Base-by-base conservation (phyloP, 2,329 filamentous ascomycete species). In the Nemania bipapillata region DNA sequence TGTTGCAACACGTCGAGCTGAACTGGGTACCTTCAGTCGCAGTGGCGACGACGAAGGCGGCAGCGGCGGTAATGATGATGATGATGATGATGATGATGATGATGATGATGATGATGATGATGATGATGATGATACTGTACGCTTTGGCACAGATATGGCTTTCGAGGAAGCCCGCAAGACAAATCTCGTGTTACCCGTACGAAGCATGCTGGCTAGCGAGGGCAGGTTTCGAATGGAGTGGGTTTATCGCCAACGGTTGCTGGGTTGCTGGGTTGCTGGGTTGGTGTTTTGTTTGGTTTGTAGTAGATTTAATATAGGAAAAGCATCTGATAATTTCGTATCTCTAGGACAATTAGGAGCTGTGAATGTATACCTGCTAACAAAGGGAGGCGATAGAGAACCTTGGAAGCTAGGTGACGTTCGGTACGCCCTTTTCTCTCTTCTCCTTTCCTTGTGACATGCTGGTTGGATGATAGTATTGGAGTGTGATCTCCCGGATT, bases 161-260 rank as follows among this genome's bases (percentile, higher is more conserved):
- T 70, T 73, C 28, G 72, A 68, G 8, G 76, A 72, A 66, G 68
- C 70, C 56, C 70, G 40, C 26, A 76, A 58, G 15, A 77, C 50
- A 53, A 66, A 68, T 68, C 74, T 73, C 54, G 74, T 68, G 69
- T 66, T 73, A 53, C 63, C 52, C 47, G 62, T 52, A 32, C 76
- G 76, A 26, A 79, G 57, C 78, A 79, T 79, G 28, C 37, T 72
- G 64, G 15, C n/a, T n/a, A 22, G 17, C 11, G 24, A 55, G 15
- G 15, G 50, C n/a, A n/a, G n/a, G n/a, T n/a, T n/a, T n/a, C n/a
- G n/a, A n/a, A n/a, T n/a, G n/a, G n/a, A n/a, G n/a, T n/a, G n/a
- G 37, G 17, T 11, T 22, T 56, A 17, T 26, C 20, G 20, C 17
- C 40, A 45, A 45, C 40, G n/a, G n/a, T n/a, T n/a, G n/a, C n/a